A percentile compares a stretch with the other conserved stretches of the same genome.
phyloP scores from a whole-genome alignment of 2,329 filamentous ascomycete genomes.

The Arthroderma uncinatum region DNA sequence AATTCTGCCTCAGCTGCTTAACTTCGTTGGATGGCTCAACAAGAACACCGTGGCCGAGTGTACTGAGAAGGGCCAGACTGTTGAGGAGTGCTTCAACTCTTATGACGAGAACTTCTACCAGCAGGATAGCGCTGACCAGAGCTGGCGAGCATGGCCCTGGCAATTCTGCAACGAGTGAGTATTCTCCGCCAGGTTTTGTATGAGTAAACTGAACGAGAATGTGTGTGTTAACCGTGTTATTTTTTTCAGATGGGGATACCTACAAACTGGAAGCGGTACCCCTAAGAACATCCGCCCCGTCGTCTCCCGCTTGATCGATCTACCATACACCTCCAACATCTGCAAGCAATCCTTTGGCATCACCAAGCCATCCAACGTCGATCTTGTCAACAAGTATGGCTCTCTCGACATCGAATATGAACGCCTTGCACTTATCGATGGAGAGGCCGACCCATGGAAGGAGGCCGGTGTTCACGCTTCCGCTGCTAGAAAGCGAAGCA shows the following conservation, averaged over 20 bases:
- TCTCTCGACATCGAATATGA: constrained; percentile 61
- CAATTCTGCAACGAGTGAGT: constrained; percentile 42
- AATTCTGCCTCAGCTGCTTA: constrained; percentile 44
- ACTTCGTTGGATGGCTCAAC: constrained; percentile 47
- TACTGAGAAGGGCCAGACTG: constrained; percentile 24
- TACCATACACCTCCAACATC: constrained; percentile 50
- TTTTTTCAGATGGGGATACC: constrained; percentile 57
- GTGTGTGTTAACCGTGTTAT: background rate
- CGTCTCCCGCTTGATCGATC: constrained; percentile 57
- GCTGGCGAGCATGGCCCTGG: constrained; percentile 47
- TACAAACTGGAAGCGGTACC: constrained; percentile 60
- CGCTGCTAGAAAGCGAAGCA: constrained; percentile 46
- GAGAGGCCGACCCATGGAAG: constrained; percentile 70
- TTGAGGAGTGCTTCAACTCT: constrained; percentile 43
- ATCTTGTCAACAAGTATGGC: constrained; percentile 64
- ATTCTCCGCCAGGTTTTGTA: too few relatives aligned
- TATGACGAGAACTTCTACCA: constrained; percentile 40
- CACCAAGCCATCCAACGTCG: constrained; percentile 49
- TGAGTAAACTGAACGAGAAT: background rate
- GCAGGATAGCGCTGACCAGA: constrained; percentile 33
- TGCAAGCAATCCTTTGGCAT: constrained; percentile 63
- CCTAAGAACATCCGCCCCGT: constrained; percentile 55
- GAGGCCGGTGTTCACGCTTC: constrained; percentile 60
- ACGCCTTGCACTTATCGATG: constrained; percentile 66
- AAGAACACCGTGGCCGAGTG: constrained; percentile 34